Base-by-base conservation (phyloP, 331 rosid genomes). In the Quercus lobata region DNA sequence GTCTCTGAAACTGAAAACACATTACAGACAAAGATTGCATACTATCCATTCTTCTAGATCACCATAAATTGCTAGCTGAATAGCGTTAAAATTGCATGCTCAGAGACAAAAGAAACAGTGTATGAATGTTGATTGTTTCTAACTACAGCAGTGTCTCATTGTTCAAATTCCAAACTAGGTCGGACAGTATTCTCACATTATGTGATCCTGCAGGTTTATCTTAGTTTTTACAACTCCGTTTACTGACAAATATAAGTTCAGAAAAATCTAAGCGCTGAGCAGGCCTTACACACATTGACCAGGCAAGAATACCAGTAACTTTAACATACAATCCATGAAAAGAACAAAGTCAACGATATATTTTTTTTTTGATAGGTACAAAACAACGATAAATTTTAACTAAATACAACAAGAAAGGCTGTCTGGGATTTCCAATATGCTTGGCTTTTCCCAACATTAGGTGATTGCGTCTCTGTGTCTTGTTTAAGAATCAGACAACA, bases 331-430 rank as follows among this genome's bases (percentile, higher is more conserved):
- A 76, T 69, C 62, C 78, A 87, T 74, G 71, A 63, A 68, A 78
- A 6, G 5, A 73, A 63, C 25, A 70, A 69, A 41, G 49, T 41
- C 49, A 41, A 9, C 49, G 14, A 41, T 41, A 2, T 41, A 2
- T 41, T 0, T 2, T 1, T 37, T 37, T 9, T 41, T 41, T 74
- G 68, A 69, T 66, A 78, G 2, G 5, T 69, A 69, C 25, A 73
- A 69, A 84, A 41, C 82, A 75, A 53, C 84, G 69, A 71, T 46
- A 72, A 65, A 68, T 35, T 63, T 29, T 7, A 25, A 79, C 6
- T 79, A 87, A 88, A 86, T 91, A 91, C 93, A 86, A 84, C 88
- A 83, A 79, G 78, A 76, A 83, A 86, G n/a, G 81, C 76, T 54
- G 82, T 73, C 84, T 22, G 83, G 72, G 17, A 69, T 63, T 63